Conservation (phyloP, 768 basidiomycete species). For the Tubosaeta sp. region DNA sequence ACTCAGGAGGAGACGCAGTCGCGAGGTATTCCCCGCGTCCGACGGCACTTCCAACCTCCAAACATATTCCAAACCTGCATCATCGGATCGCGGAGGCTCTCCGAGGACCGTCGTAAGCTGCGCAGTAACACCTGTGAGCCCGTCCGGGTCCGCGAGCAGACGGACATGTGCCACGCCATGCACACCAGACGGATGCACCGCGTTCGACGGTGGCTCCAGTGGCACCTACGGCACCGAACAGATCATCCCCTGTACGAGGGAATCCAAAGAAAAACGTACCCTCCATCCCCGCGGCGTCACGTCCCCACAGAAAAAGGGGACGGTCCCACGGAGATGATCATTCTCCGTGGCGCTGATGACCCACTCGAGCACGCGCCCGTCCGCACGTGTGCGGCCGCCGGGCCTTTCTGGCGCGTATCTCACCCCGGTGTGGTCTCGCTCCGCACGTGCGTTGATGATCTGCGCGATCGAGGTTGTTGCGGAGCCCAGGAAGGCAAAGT, state of each 20-base stretch:
- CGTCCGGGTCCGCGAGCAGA: constrained; percentile 33
- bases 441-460: too few species aligned
- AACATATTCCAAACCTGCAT: constrained; percentile 18
- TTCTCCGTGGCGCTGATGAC: constrained; percentile 42
- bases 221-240: too few species aligned
- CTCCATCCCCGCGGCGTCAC: constrained; percentile 56
- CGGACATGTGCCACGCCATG: constrained; percentile 48
- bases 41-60: constrained; percentile 42
- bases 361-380: constrained; percentile 58
- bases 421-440: constrained; percentile 28
- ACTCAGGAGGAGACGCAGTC: too few species aligned
- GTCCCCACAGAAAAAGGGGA: constrained; percentile 77
- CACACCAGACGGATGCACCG: constrained; percentile 47
- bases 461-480: constrained; percentile 34
- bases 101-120: constrained; percentile 51
- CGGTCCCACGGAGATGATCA: constrained; percentile 25
- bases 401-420: constrained; percentile 42
- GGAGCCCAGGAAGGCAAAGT: constrained; percentile 60
- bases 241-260: too few species aligned
- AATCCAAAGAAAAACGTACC: constrained; percentile 41
- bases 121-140: constrained; percentile 29
- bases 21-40: too few species aligned
- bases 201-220: constrained; percentile 39
- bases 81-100: constrained; percentile 28
- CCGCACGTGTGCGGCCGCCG: constrained; percentile 54